Base-by-base conservation (phyloP, 2,329 filamentous ascomycete species). In the Byssoonygena ceratinophila region DNA sequence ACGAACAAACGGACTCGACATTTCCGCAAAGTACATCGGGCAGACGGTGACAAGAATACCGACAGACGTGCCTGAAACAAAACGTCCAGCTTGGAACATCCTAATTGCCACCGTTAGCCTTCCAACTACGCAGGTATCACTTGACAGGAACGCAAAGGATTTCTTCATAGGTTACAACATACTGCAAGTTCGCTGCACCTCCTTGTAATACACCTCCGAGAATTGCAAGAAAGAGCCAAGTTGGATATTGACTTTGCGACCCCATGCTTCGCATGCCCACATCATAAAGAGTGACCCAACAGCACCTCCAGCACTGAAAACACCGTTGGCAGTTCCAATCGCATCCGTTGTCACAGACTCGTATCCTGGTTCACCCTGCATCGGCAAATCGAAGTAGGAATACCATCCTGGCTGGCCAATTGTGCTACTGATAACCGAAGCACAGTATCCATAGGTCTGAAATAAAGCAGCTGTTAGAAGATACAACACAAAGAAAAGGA, bases 381-480 rank as follows among this genome's bases (percentile, higher is more conserved):
- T 55, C 0, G 74, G 74, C 8, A 77, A 67, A 40, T 72, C 58
- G 58, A 78, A 77, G 61, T 71, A 76, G 16, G 60, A 55, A 58
- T 75, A 77, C 73, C 74, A 77, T 55, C 74, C 74, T 2, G 74
- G 73, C 51, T 77, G 74, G 7, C 75, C 75, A 49, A 77, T 76
- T 14, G 74, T 77, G 52, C 72, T 74, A 36, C 69, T 66, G 34
- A 77, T 77, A 34, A 77, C 70, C 1, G 74, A 75, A 7, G 74
- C 67, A 49, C 69, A 72, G 57, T 76, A 77, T 20, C 75, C 74
- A 55, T 76, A 77, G 1, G 75, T 76, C 72, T 74, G 51, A 25
- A 43, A 18, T 43, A 44, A 31, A 27, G n/a, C 22, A 41, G 22
- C 32, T 16, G 31, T 31, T 50, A 8, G 14, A 36, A 34, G 23